phyloP scores from a whole-genome alignment of 1,284 basidiomycete species.

The Cutaneotrichosporon sp. region DNA sequence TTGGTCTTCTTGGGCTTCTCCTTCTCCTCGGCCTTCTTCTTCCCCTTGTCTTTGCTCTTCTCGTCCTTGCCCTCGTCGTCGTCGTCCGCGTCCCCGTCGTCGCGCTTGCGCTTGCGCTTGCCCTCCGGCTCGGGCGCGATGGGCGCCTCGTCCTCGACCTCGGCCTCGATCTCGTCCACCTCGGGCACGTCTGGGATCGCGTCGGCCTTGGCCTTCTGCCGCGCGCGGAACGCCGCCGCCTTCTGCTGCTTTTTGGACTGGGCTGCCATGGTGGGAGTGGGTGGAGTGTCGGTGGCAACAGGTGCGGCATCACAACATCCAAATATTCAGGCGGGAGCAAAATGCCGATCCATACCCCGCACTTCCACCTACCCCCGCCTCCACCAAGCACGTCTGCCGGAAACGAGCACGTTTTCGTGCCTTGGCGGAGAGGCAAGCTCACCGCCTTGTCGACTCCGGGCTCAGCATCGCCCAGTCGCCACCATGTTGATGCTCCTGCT shows the following conservation, averaged over 20 bases:
- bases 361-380: not conserved
- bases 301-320: not conserved
- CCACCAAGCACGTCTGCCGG: not conserved
- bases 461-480: not conserved
- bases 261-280: constrained; percentile 28
- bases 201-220: constrained; percentile 56
- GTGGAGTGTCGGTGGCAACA: constrained; percentile 4
- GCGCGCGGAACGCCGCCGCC: constrained; percentile 70
- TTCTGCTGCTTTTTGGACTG: constrained; percentile 91
- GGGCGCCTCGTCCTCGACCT: constrained; percentile 17
- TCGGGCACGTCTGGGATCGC: constrained; percentile 38
- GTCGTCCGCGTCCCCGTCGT: constrained; percentile 29
- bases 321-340: constrained; percentile 8
- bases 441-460: not conserved
- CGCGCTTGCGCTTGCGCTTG: constrained; percentile 28
- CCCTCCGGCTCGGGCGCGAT: constrained; percentile 14
- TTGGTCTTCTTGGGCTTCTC: constrained; percentile 49
- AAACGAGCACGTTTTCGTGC: no score
- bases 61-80: constrained; percentile 15
- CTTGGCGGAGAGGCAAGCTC: no score
- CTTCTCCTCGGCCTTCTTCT: constrained; percentile 35
- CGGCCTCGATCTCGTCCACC: constrained; percentile 27
- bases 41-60: constrained; percentile 26
- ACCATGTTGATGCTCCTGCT: not conserved
- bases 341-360: not conserved